phyloP scores from a whole-genome alignment of 2,329 filamentous ascomycete species.

The Fusarium annulatum region DNA sequence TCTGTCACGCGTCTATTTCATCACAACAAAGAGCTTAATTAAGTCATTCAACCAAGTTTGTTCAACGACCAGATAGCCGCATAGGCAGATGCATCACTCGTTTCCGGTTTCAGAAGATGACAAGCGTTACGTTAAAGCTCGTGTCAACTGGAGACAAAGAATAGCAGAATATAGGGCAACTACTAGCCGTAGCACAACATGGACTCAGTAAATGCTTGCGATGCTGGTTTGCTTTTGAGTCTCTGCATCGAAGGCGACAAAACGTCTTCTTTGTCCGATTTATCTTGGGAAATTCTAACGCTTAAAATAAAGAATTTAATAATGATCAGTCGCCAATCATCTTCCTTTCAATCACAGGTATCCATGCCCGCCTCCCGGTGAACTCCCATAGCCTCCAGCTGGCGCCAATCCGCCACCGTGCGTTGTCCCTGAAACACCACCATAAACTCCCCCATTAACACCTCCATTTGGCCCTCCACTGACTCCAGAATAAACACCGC shows the following conservation, averaged over 20 bases:
- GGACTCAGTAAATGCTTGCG: background rate
- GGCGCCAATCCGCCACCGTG: slow-evolving; percentile 19
- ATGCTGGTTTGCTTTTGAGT: background rate
- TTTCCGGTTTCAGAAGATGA: background rate
- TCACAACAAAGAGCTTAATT: background rate
- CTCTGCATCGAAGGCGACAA: background rate
- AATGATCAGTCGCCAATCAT: too few species aligned
- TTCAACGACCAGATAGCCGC: fast-evolving
- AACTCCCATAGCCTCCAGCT: slow-evolving; percentile 20
- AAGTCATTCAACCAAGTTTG: background rate
- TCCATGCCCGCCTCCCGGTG: slow-evolving; percentile 23
- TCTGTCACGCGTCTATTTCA: fast-evolving
- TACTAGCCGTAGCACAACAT: background rate
- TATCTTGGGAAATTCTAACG: background rate
- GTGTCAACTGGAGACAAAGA: too few species aligned
- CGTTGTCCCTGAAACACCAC: slow-evolving; percentile 24
- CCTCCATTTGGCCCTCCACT: slow-evolving; percentile 24
- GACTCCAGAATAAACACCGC: slow-evolving; percentile 21
- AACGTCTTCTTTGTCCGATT: background rate
- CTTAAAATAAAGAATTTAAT: background rate
- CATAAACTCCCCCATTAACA: slow-evolving; percentile 26
- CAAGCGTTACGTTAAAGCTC: background rate
- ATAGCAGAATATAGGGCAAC: fast-evolving
- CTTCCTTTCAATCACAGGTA: background rate
- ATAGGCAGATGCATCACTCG: fast-evolving